Evolutionary conservation across 1,284 basidiomycete species (phyloP).

Genomic region (Ganoderma meredithae): DNA sequence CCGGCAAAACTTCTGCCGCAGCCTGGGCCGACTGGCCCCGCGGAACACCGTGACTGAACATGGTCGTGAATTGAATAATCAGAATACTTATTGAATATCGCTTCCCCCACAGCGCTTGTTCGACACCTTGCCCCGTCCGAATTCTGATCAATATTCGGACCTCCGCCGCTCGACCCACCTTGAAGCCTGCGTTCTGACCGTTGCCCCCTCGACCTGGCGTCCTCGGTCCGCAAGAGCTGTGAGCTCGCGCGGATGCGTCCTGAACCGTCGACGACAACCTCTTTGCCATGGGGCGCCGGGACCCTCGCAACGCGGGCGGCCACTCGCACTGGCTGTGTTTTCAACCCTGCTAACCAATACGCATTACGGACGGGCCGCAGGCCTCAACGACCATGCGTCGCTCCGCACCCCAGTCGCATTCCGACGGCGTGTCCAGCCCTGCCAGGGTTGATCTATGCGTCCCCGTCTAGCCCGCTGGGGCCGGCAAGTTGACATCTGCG

Average conservation of each 20-base stretch:
- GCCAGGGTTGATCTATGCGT: slow-evolving; percentile 3
- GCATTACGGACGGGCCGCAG: background rate
- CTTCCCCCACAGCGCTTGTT: slow-evolving; percentile 1
- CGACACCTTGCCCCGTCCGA: background rate
- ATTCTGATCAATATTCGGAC: background rate
- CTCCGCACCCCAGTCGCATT: background rate
- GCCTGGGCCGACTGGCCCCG: background rate
- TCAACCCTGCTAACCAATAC: background rate
- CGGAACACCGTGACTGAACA: background rate
- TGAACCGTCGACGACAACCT: background rate
- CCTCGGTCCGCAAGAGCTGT: background rate
- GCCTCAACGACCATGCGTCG: background rate
- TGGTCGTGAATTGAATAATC: background rate
- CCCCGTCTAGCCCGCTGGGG: background rate
- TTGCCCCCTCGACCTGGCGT: background rate
- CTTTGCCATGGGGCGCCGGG: background rate
- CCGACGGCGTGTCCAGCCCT: background rate
- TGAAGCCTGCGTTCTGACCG: background rate
- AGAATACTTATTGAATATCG: background rate
- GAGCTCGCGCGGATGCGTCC: background rate
- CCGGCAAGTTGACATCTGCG: background rate
- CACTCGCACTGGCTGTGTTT: background rate
- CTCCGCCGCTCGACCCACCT: slow-evolving; percentile 1
- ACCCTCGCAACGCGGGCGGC: background rate
- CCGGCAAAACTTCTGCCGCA: background rate